Percentiles rank a stretch among this genome's conserved stretches.
Evolutionary conservation across 2,329 filamentous ascomycete species (phyloP).

Genomic region (Aspergillus ochraceoroseus): DNA sequence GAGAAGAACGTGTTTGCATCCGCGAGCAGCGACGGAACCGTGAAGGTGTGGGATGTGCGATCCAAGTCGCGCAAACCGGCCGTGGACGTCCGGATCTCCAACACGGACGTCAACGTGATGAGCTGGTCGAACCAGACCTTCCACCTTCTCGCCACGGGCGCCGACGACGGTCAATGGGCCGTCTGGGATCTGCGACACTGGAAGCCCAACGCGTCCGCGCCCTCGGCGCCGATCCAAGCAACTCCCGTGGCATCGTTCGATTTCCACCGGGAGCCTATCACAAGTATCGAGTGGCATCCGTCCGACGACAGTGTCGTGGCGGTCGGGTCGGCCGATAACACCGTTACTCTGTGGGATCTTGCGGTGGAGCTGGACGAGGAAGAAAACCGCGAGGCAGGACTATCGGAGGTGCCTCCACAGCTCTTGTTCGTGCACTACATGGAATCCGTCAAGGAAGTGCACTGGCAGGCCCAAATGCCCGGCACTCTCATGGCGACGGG

Average conservation of each 20-base stretch:
- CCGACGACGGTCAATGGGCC: conserved; percentile 88
- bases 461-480: conserved; percentile 96
- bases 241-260: conserved; percentile 86
- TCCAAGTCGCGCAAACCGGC: conserved; percentile 87
- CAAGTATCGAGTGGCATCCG: conserved; percentile 93
- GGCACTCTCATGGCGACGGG: conserved; percentile 86
- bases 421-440: conserved; percentile 95
- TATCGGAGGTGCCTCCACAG: conserved; percentile 88
- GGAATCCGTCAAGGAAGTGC: conserved; percentile 87
- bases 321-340: conserved; percentile 88
- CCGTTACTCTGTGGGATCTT: conserved; percentile 92
- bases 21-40: conserved; percentile 85
- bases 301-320: conserved; percentile 94
- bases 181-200: conserved; percentile 96
- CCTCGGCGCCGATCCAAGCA: conserved; percentile 52
- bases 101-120: conserved; percentile 89
- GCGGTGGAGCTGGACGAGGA: conserved; percentile 96
- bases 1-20: conserved; percentile 94
- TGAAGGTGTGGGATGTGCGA: conserved; percentile 92
- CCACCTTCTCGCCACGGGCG: conserved; percentile 85
- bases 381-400: conserved; percentile 82
- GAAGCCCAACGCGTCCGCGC: conserved; percentile 61
- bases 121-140: conserved; percentile 87
- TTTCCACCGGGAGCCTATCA: conserved; percentile 96
- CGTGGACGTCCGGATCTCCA: conserved; percentile 76